phyloP scores from a whole-genome alignment of 108 stramenopile genomes.

The Nitzschia palea region DNA sequence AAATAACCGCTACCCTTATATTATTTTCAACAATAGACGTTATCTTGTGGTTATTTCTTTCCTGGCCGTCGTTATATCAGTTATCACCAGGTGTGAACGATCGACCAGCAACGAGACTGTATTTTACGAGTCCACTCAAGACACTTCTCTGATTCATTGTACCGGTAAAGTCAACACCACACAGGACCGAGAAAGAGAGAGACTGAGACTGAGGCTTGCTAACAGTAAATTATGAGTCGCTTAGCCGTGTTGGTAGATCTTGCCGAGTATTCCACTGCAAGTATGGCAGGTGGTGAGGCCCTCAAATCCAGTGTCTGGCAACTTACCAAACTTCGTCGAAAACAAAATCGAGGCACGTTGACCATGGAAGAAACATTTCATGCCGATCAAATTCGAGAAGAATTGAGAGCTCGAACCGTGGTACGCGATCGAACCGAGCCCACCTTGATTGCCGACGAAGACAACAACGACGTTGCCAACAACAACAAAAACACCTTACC shows the following conservation, averaged over 20 bases:
- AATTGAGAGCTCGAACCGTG: constrained; percentile 18
- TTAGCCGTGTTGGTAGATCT: constrained; percentile 7
- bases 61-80: too few relatives aligned
- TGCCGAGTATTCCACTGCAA: constrained; percentile 13
- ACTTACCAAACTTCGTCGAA: constrained; percentile 30
- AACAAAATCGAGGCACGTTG: constrained; percentile 14
- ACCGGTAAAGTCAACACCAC: too few relatives aligned
- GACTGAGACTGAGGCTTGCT: background rate
- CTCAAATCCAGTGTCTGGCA: constrained; percentile 32
- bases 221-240: background rate
- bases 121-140: too few relatives aligned
- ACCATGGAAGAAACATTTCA: constrained; percentile 13
- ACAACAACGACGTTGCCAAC: background rate
- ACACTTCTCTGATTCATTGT: too few relatives aligned
- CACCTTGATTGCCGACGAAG: background rate
- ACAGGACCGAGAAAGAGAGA: too few relatives aligned
- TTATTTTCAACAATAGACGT: too few relatives aligned
- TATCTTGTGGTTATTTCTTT: too few relatives aligned
- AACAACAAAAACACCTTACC: background rate
- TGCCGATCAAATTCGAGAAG: constrained; percentile 27
- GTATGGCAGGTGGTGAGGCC: background rate
- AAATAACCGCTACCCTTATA: too few relatives aligned
- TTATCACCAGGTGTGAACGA: too few relatives aligned
- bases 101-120: too few relatives aligned
- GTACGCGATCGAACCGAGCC: background rate